phyloP scores from a whole-genome alignment of 2,329 filamentous ascomycete species.

The Phialophora verrucosa region DNA sequence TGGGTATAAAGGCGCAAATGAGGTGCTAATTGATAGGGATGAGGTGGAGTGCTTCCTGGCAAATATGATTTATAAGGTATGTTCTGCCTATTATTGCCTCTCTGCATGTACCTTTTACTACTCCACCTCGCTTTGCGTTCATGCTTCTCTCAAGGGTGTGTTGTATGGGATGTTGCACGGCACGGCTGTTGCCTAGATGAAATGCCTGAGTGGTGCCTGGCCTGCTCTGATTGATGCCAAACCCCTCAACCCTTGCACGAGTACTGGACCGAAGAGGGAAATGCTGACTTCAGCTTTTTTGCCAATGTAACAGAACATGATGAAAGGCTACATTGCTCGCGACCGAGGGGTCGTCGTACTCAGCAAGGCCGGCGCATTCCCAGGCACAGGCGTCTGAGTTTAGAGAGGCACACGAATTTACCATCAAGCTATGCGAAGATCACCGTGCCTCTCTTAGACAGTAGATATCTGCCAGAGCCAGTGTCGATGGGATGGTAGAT shows the following conservation, averaged over 20 bases:
- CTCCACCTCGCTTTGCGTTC: neutral
- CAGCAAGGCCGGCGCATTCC: slow-evolving; percentile 88
- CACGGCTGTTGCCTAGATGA: slow-evolving; percentile 25
- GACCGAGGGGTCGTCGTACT: slow-evolving; percentile 89
- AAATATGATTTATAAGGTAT: slow-evolving; percentile 98
- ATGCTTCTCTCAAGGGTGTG: neutral
- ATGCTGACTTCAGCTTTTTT: slow-evolving; percentile 22
- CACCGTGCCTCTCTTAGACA: neutral
- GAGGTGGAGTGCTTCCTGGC: slow-evolving; percentile 95
- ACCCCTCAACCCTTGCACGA: neutral
- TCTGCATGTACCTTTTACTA: slow-evolving; percentile 1
- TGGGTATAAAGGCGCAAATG: slow-evolving; percentile 60
- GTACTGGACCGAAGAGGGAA: neutral
- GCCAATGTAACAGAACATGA: slow-evolving; percentile 69
- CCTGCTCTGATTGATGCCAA: neutral
- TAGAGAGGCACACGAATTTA: slow-evolving; percentile 1
- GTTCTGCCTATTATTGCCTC: slow-evolving; percentile 39
- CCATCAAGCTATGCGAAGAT: neutral
- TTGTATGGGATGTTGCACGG: neutral
- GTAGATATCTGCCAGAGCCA: neutral
- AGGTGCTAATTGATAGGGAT: slow-evolving; percentile 75
- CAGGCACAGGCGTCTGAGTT: slow-evolving; percentile 74
- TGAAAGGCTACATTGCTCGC: slow-evolving; percentile 98
- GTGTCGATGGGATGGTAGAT: neutral
- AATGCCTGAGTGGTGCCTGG: slow-evolving; percentile 18